Conservation (phyloP, 2,329 filamentous ascomycete species). For the Neofusicoccum umdonicola region DNA sequence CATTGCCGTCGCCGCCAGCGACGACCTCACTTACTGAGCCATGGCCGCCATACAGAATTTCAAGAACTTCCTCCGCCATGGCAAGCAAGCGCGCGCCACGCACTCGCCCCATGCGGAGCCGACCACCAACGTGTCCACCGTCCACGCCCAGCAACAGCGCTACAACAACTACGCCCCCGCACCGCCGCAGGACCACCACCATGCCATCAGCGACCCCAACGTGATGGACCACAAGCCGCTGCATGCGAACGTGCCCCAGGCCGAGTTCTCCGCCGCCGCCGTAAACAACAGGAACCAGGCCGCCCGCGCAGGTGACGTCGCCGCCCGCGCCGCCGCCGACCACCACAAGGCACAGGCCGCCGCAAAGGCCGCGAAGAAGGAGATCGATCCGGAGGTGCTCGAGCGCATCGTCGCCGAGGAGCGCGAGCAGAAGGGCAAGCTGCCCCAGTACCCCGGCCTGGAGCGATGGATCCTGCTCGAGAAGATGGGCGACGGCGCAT, state of each 20-base stretch:
- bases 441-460: conserved; percentile 80
- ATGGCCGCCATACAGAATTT: conserved; percentile 86
- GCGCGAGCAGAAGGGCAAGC: conserved; percentile 77
- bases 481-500: conserved; percentile 98
- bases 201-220: conserved; percentile 59
- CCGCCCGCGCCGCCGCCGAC: conserved; percentile 61
- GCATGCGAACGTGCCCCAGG: conserved; percentile 48
- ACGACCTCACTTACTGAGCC: conserved; percentile 24
- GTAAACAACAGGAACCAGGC: conserved; percentile 63
- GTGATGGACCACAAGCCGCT: conserved; percentile 58
- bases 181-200: conserved; percentile 53
- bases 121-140: conserved; percentile 61
- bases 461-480: conserved; percentile 84
- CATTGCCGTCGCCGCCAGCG: conserved; percentile 4
- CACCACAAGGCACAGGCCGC: conserved; percentile 55
- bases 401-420: conserved; percentile 89
- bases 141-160: conserved; percentile 55
- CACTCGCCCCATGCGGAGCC: conserved; percentile 59
- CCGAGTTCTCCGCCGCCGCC: conserved; percentile 62
- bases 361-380: conserved; percentile 43
- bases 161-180: conserved; percentile 43
- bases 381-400: conserved; percentile 64
- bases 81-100: conserved; percentile 82
- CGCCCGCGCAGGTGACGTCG: conserved; percentile 65
- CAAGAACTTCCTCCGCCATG: conserved; percentile 97